phyloP scores from a whole-genome alignment of 371 early-diverging fungal species.

The Nematocida parisii region DNA sequence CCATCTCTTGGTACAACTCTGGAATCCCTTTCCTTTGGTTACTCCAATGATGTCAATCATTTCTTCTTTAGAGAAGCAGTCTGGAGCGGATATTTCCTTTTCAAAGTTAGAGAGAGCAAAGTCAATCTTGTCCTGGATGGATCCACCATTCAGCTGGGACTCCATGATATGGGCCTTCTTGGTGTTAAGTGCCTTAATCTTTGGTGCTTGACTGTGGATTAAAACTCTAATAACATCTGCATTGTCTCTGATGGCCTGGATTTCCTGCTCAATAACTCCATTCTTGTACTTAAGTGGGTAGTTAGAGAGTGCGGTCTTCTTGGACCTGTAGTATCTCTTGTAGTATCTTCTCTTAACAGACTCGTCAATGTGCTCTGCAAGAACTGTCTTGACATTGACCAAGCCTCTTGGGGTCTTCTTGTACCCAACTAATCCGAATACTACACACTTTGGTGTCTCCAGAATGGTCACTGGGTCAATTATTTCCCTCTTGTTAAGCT shows the following conservation, averaged over 20 bases:
- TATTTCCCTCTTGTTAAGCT: constrained; percentile 76
- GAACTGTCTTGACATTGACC: constrained; percentile 90
- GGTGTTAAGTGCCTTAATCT: constrained; percentile 81
- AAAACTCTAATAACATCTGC: constrained; percentile 93
- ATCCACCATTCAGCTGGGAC: constrained; percentile 98
- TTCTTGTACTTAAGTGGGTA: constrained; percentile 89
- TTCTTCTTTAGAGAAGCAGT: constrained; percentile 92
- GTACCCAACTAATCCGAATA: constrained; percentile 99
- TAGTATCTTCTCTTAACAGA: constrained; percentile 95
- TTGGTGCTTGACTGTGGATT: constrained; percentile 91
- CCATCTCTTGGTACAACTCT: constrained; percentile 98
- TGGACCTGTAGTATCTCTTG: constrained; percentile 95
- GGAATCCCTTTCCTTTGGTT: constrained; percentile 99
- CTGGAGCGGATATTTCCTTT: constrained; percentile 81
- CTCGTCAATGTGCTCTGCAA: constrained; percentile 95
- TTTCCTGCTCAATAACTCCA: constrained; percentile 78
- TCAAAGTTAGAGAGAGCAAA: constrained; percentile 92
- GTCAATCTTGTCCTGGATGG: constrained; percentile 90
- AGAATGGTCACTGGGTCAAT: constrained; percentile 97
- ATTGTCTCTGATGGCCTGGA: constrained; percentile 95
- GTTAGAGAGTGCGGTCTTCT: constrained; percentile 97
- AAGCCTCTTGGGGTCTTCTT: constrained; percentile 94
- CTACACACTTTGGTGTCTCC: constrained; percentile 93
- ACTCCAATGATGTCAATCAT: constrained; percentile 96
- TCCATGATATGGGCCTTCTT: constrained; percentile 99